These are phyloP conservation scores for Panaeolus papilionaceus DNA, from an alignment of 768 basidiomycete species.

Conservation along the genomic window DNA sequence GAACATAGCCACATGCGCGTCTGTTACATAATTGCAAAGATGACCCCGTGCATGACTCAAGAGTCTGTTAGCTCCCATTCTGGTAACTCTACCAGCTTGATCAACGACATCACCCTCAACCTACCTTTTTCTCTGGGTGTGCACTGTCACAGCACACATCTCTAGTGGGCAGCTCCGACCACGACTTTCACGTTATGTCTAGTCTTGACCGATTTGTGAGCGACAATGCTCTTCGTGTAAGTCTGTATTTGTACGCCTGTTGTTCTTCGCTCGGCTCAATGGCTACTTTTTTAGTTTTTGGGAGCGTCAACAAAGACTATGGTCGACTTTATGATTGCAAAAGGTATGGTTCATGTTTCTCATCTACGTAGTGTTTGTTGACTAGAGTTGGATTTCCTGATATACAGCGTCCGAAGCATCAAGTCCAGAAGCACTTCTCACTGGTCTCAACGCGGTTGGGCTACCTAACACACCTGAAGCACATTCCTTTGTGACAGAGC, in stretches of 20 bases:
- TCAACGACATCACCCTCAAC: not conserved
- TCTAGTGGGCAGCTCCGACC: not conserved
- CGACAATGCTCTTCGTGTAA: slow-evolving; percentile 76
- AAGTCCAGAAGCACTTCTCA: slow-evolving; percentile 77
- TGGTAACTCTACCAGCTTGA: slow-evolving; percentile 1
- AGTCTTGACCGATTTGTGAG: slow-evolving; percentile 76
- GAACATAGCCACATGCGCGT: slow-evolving; percentile 3
- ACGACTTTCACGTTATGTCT: slow-evolving; percentile 29
- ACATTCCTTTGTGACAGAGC: slow-evolving; percentile 78
- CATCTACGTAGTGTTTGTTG: not conserved
- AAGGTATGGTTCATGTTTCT: slow-evolving; percentile 55
- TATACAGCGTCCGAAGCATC: slow-evolving; percentile 80
- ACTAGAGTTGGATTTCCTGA: slow-evolving; percentile 12
- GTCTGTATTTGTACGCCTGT: slow-evolving; percentile 28
- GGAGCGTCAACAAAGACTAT: slow-evolving; percentile 53
- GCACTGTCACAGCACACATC: not conserved
- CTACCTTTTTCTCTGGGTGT: not conserved
- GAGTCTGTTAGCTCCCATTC: not conserved
- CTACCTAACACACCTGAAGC: slow-evolving; percentile 83
- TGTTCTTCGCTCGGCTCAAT: not conserved
- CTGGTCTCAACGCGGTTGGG: slow-evolving; percentile 76
- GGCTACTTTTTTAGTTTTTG: not conserved
- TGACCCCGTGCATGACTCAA: slow-evolving; percentile 13
- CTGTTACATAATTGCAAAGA: slow-evolving; percentile 13
- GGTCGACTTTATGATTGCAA: slow-evolving; percentile 87